Percentiles rank a stretch among this genome's conserved stretches.
These are phyloP conservation scores for Stevia rebaudiana DNA, from an alignment of 140 eudicot genomes.

Conservation along the genomic window DNA sequence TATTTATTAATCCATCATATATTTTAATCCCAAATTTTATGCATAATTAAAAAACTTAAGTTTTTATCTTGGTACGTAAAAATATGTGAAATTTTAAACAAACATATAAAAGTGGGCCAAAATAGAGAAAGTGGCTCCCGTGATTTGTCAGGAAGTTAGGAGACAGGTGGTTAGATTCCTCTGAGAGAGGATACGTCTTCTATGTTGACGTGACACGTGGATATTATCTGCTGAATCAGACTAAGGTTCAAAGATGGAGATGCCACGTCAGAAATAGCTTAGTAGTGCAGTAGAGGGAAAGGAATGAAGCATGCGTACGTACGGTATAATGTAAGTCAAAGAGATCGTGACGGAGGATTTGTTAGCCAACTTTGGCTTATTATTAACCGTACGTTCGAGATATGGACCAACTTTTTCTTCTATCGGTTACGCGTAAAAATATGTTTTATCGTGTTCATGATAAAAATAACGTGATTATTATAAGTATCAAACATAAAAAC, in stretches of 20 bases:
- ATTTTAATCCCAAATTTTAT: no score
- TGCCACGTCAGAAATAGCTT: slow-evolving; percentile 19
- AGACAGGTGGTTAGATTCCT: no score
- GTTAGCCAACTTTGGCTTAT: slow-evolving; percentile 21
- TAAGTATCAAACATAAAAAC: no score
- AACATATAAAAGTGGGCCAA: background rate
- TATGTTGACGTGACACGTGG: slow-evolving; percentile 18
- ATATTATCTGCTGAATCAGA: slow-evolving; percentile 15
- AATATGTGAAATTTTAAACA: no score
- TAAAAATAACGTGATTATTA: no score
- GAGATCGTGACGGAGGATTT: slow-evolving; percentile 25
- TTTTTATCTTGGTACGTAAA: no score
- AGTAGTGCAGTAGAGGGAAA: slow-evolving; percentile 19
- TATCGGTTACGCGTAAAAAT: no score
- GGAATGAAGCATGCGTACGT: slow-evolving; percentile 13
- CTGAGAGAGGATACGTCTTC: slow-evolving; percentile 19
- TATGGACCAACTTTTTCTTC: no score
- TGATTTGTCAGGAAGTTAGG: no score
- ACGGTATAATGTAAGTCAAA: slow-evolving; percentile 27
- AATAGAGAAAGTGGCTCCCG: background rate
- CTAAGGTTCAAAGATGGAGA: background rate
- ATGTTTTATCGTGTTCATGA: no score
- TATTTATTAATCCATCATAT: no score
- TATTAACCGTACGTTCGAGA: background rate
- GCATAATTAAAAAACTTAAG: background rate